Conservation (phyloP, 345 rosid species). For the Corchorus capsularis region DNA sequence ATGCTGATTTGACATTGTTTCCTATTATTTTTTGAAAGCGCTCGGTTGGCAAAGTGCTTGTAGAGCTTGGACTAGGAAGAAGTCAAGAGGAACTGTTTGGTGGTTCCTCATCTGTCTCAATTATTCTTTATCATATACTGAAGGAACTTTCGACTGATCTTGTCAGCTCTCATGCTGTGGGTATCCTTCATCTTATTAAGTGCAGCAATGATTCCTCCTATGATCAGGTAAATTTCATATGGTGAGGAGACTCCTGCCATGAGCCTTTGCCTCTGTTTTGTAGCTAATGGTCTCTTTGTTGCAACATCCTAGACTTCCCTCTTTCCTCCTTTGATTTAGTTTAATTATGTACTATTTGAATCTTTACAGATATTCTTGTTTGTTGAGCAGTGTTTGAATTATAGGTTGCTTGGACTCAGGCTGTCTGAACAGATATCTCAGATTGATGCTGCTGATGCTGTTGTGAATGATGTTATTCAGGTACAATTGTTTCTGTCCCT, state of each 20-base stretch:
- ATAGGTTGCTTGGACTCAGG: constrained; percentile 83
- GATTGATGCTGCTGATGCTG: constrained; percentile 37
- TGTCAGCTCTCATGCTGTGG: constrained; percentile 60
- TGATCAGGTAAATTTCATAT: constrained; percentile 58
- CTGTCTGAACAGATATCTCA: constrained; percentile 56
- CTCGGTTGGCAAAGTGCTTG: constrained; percentile 47
- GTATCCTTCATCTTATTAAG: constrained; percentile 66
- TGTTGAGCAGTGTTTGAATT: constrained; percentile 64
- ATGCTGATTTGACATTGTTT: constrained; percentile 25
- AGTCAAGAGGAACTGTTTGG: constrained; percentile 44
- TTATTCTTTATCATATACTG: constrained; percentile 76
- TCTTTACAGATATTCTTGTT: constrained; percentile 11
- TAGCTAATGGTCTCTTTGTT: not conserved
- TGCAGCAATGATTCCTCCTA: constrained; percentile 65
- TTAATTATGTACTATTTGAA: constrained; percentile 8
- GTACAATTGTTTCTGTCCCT: constrained; percentile 28
- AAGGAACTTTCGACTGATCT: constrained; percentile 75
- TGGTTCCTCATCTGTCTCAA: constrained; percentile 51
- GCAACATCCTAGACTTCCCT: constrained; percentile 8
- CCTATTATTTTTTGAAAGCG: constrained; percentile 40
- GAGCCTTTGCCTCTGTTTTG: not conserved
- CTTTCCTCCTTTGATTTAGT: not conserved
- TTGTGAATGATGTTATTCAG: constrained; percentile 63
- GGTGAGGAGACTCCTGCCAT: constrained; percentile 5
- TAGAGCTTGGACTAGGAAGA: constrained; percentile 68